Percentiles rank a stretch among this genome's conserved stretches.
Evolutionary conservation across 2,329 filamentous ascomycete species (phyloP).

Genomic region (Gliomastix tumulicola): DNA sequence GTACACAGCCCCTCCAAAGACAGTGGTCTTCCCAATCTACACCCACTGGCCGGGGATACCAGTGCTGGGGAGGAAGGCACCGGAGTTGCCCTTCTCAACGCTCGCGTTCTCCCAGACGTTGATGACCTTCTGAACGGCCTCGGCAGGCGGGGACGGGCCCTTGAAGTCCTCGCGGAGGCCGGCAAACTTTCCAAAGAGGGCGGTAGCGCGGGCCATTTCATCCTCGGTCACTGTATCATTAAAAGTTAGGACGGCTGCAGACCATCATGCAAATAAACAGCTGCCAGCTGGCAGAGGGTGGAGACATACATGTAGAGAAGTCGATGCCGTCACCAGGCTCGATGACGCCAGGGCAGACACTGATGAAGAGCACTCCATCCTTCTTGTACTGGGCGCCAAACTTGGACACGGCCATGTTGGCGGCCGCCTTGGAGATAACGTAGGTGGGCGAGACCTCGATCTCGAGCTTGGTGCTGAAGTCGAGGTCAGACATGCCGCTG

Average conservation of each 20-base stretch:
- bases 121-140: background rate
- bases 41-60: no score
- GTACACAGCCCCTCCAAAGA: no score
- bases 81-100: slow-evolving; percentile 2
- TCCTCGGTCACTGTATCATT: no score
- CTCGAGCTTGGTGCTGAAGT: slow-evolving; percentile 25
- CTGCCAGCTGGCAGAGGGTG: no score
- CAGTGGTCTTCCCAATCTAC: no score
- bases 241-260: no score
- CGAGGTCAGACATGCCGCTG: slow-evolving; percentile 35
- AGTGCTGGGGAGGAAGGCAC: slow-evolving; percentile 1
- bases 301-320: no score
- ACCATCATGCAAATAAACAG: no score
- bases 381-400: slow-evolving; percentile 37
- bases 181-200: slow-evolving; percentile 1
- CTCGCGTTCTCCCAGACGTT: slow-evolving; percentile 1
- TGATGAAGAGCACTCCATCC: slow-evolving; percentile 42
- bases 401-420: slow-evolving; percentile 42
- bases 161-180: slow-evolving; percentile 1
- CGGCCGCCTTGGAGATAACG: slow-evolving; percentile 37
- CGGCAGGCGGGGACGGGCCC: slow-evolving; percentile 2
- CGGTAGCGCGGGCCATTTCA: no score
- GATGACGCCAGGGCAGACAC: slow-evolving; percentile 5
- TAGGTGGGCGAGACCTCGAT: slow-evolving; percentile 31
- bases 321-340: no score